Conservation (phyloP, 1,284 basidiomycete species). For the Apiotrichum gamsii region DNA sequence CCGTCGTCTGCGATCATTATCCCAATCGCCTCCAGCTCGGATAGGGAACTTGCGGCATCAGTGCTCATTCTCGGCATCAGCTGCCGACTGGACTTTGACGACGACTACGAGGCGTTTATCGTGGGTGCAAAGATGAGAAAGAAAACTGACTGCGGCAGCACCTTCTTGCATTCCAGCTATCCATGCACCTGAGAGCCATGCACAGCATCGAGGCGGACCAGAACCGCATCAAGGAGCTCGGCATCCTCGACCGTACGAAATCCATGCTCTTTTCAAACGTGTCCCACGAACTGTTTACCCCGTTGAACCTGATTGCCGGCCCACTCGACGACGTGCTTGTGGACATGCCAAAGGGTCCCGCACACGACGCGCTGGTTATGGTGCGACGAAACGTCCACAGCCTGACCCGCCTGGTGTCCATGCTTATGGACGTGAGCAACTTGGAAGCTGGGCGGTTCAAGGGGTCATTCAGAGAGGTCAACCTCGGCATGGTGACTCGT, state of each 20-base stretch:
- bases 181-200: conserved; percentile 17
- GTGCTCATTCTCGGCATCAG: conserved; percentile 47
- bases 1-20: conserved; percentile 45
- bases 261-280: conserved; percentile 43
- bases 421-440: conserved; percentile 44
- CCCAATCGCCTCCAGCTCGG: conserved; percentile 41
- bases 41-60: conserved; percentile 33
- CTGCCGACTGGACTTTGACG: conserved; percentile 40
- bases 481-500: conserved; percentile 43
- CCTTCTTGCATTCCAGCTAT: conserved; percentile 21
- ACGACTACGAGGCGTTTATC: conserved; percentile 42
- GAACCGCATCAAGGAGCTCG: conserved; percentile 44
- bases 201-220: conserved; percentile 28
- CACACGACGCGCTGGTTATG: conserved; percentile 39
- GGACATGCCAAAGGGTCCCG: conserved; percentile 27
- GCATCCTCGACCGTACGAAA: conserved; percentile 47
- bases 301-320: conserved; percentile 45
- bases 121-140: conserved; percentile 15
- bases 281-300: conserved; percentile 46
- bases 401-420: conserved; percentile 41
- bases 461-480: conserved; percentile 42
- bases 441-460: conserved; percentile 42
- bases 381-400: conserved; percentile 39
- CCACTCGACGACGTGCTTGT: conserved; percentile 38
- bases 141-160: conserved; percentile 5